Evolutionary conservation across 2,329 filamentous ascomycete genomes (phyloP).

Genomic region (Diaporthe nobilis): DNA sequence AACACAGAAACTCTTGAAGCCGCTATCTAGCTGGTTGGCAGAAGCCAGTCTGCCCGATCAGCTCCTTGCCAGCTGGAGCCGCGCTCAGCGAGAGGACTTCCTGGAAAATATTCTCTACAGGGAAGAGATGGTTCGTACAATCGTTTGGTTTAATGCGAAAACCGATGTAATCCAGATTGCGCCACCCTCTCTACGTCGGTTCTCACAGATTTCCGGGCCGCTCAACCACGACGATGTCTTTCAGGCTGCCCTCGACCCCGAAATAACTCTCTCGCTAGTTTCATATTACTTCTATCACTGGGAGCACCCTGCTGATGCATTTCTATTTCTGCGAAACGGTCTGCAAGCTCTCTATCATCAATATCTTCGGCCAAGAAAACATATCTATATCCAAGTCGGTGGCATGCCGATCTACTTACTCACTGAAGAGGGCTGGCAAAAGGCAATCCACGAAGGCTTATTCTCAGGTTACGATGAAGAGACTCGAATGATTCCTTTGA

Average conservation of each 20-base stretch:
- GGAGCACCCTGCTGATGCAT: neutral
- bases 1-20: neutral
- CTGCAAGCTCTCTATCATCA: neutral
- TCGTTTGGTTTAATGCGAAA: neutral
- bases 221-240: neutral
- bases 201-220: neutral
- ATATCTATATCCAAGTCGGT: neutral
- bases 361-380: neutral
- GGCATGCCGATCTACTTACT: no score
- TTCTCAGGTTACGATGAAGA: neutral
- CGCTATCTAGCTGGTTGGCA: neutral
- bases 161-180: neutral
- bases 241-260: neutral
- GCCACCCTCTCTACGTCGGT: rapidly evolving
- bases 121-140: neutral
- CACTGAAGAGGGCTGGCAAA: neutral
- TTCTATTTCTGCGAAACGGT: neutral
- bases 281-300: neutral
- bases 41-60: neutral
- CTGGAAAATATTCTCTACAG: rapidly evolving
- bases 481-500: neutral
- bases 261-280: neutral
- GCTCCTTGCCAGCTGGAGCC: no score
- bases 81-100: neutral
- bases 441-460: neutral